phyloP scores from a whole-genome alignment of 2,329 filamentous ascomycete genomes.

The Penicillium sp. region DNA sequence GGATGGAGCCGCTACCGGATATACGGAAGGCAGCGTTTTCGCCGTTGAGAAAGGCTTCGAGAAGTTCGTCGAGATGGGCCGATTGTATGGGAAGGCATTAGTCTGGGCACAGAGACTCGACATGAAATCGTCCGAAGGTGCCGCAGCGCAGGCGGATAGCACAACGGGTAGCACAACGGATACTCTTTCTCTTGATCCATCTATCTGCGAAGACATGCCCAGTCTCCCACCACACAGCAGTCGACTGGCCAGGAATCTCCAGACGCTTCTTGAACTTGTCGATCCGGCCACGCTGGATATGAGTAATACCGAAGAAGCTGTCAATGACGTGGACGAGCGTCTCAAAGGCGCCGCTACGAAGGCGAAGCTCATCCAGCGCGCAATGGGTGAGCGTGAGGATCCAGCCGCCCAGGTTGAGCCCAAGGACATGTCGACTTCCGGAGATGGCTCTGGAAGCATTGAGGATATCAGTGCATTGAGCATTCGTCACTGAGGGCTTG shows the following conservation, averaged over 20 bases:
- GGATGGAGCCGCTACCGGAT: conserved; percentile 69
- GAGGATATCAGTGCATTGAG: conserved; percentile 41
- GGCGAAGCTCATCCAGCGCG: conserved; percentile 71
- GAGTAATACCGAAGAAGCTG: conserved; percentile 76
- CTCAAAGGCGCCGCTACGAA: conserved; percentile 76
- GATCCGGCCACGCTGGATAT: conserved; percentile 70
- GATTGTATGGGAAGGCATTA: conserved; percentile 65
- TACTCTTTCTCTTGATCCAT: conserved; percentile 21
- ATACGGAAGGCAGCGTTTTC: conserved; percentile 79
- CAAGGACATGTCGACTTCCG: conserved; percentile 24
- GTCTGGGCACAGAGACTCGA: conserved; percentile 71
- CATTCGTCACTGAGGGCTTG: conserved; percentile 28
- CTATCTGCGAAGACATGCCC: conserved; percentile 36
- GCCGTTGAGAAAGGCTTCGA: conserved; percentile 89
- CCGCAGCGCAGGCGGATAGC: conserved; percentile 1
- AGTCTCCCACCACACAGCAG: conserved; percentile 46
- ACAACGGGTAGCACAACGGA: conserved; percentile 6
- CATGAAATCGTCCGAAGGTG: conserved; percentile 13
- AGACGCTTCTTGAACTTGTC: conserved; percentile 64
- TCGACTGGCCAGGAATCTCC: conserved; percentile 67
- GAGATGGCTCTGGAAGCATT: conserved; percentile 38
- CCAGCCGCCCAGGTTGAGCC: conserved; percentile 22
- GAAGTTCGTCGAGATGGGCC: conserved; percentile 75
- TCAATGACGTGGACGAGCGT: conserved; percentile 84
- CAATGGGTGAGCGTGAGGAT: conserved; percentile 45